Conservation (phyloP, 805 yeast species). For the Ogataea polymorpha region DNA sequence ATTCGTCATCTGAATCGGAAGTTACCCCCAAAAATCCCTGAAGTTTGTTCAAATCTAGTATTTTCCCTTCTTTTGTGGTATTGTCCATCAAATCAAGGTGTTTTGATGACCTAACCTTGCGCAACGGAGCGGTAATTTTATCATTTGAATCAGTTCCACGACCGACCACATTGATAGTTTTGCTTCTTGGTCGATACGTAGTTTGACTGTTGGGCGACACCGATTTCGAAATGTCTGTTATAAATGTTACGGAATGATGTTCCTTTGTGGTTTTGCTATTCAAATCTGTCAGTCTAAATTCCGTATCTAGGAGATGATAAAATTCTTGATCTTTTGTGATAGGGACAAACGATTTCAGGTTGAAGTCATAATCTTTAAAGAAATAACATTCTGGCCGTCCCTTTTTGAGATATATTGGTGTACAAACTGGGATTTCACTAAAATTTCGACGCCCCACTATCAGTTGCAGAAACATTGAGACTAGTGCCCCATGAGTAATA, state of each 20-base stretch:
- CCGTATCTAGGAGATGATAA: conserved; percentile 21
- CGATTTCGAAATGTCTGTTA: no score
- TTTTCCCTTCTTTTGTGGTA: conserved; percentile 21
- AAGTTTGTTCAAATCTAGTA: conserved; percentile 29
- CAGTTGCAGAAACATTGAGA: conserved; percentile 38
- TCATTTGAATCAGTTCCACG: conserved; percentile 10
- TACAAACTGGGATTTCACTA: conserved; percentile 39
- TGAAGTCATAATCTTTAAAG: conserved; percentile 34
- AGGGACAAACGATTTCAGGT: conserved; percentile 27
- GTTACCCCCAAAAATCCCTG: conserved; percentile 29
- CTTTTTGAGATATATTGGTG: conserved; percentile 33
- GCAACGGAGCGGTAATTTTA: conserved; percentile 9
- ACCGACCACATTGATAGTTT: conserved; percentile 27
- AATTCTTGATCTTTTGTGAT: conserved; percentile 27
- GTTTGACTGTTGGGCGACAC: conserved; percentile 1
- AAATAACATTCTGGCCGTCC: conserved; percentile 17
- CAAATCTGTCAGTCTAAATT: conserved; percentile 21
- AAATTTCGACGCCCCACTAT: conserved; percentile 36
- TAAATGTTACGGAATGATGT: no score
- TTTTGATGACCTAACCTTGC: conserved; percentile 29
- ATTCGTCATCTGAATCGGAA: conserved; percentile 26
- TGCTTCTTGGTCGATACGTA: conserved; percentile 25
- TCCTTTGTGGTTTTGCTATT: no score
- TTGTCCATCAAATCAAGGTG: conserved; percentile 27
- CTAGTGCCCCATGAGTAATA: conserved; percentile 44